These are phyloP conservation scores for Malassezia obtusa DNA, from an alignment of 1,284 basidiomycete species.

Conservation along the genomic window DNA sequence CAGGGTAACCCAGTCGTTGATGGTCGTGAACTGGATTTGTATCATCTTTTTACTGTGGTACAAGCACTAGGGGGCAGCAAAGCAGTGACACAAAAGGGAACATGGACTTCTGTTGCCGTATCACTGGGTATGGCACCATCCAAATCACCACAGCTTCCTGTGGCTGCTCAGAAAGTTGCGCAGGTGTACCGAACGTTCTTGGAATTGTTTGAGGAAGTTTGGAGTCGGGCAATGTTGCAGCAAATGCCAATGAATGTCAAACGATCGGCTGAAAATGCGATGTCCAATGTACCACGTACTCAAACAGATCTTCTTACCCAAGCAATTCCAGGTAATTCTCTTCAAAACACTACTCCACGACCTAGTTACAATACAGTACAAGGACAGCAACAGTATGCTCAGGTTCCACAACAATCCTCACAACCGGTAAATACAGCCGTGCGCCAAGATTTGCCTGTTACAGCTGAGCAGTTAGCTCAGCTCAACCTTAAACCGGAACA, in stretches of 20 bases:
- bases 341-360: background rate
- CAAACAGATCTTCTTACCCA: background rate
- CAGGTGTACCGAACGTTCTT: constrained; percentile 33
- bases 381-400: constrained; percentile 13
- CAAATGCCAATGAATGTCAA: constrained; percentile 28
- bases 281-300: background rate
- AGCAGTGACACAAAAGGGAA: constrained; percentile 30
- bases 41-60: constrained; percentile 37
- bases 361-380: background rate
- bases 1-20: constrained; percentile 28
- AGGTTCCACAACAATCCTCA: background rate
- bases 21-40: constrained; percentile 34
- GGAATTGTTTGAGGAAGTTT: constrained; percentile 39
- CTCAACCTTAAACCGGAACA: constrained; percentile 28
- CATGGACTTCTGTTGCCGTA: constrained; percentile 34
- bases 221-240: constrained; percentile 39
- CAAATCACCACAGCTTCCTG: constrained; percentile 27
- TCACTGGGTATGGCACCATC: constrained; percentile 30
- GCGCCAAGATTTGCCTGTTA: constrained; percentile 10
- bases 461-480: constrained; percentile 25
- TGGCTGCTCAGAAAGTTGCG: constrained; percentile 26
- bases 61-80: constrained; percentile 39
- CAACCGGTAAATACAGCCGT: background rate
- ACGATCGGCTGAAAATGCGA: background rate
- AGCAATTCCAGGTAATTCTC: background rate